Evolutionary conservation across 1,284 basidiomycete genomes (phyloP), one percentile per base, ranked within the genome.

Genomic region (Bondarzewia mesenterica): DNA sequence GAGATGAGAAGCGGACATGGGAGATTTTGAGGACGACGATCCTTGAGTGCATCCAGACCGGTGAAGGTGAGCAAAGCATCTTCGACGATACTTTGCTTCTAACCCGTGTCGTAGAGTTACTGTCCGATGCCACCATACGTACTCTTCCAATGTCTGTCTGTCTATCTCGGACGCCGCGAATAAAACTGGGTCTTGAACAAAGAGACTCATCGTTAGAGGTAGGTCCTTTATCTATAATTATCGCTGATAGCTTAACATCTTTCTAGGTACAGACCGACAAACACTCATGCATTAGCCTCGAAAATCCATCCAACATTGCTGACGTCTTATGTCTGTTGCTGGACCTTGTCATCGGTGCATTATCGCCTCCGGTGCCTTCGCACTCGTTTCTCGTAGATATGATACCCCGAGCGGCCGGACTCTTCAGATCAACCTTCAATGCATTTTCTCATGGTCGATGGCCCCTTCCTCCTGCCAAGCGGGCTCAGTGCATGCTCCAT

Each of bases 301-400:
- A 47, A 22, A 38, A 36, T 2, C 42, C 42, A 1, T 25, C 37
- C 25, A 43, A 55, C 21, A 50, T 78, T 4, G 65, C 73, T 12
- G 58, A 70, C 3, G 69, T 85, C 46, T 60, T 77, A 38, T 68
- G 69, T 35, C 59, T 72, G 21, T 55, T 77, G 12, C 55, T 75
- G 16, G 68, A 76, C 22, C 58, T 77, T n/a, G 54, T 74, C 12
- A 60, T 69, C 32, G 65, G 63, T 44, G 59, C 71, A 1, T 54
- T 81, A 41, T 63, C 60, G 36, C 69, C 70, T 0, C 58, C 70
- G 1, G 55, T 72, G 14, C 63, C 67, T 29, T 70, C 66, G 7
- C 69, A 73, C 26, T 73, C 71, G 61, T 75, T 79, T 48, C 62
- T 80, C 4, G 57, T 60, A 14, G 76, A 82, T 52, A 53, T 77